Evolutionary conservation across 2,329 filamentous ascomycete species (phyloP).

Genomic region (Davidsoniella neocaledoniae): DNA sequence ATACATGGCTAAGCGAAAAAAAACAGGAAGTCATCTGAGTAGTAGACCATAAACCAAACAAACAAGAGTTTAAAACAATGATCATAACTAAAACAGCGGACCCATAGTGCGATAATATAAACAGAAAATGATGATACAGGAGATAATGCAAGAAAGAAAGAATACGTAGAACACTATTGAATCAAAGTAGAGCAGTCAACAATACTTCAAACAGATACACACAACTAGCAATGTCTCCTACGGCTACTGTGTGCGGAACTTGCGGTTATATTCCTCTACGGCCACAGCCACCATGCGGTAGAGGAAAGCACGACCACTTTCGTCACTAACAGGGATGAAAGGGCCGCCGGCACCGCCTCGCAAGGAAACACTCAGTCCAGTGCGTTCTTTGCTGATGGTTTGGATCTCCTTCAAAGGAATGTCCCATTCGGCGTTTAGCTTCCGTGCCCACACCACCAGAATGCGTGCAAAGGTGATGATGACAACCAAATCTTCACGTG

Average conservation of each 20-base stretch:
- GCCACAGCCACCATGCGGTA: constrained; percentile 50
- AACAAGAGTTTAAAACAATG: too few species aligned
- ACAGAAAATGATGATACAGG: neutral
- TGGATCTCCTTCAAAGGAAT: constrained; percentile 90
- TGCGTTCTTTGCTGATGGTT: constrained; percentile 92
- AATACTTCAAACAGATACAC: neutral
- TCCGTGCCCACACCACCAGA: constrained; percentile 75
- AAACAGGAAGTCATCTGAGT: too few species aligned
- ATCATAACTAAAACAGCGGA: too few species aligned
- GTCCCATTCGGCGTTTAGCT: constrained; percentile 85
- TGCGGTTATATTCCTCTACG: constrained; percentile 49
- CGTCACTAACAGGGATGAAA: constrained; percentile 86
- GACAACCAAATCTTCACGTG: constrained; percentile 71
- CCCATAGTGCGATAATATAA: neutral
- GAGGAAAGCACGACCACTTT: constrained; percentile 48
- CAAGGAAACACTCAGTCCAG: constrained; percentile 74
- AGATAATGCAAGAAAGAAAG: neutral
- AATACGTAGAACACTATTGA: neutral
- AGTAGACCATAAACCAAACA: too few species aligned
- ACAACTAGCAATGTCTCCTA: neutral
- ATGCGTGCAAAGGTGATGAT: constrained; percentile 82
- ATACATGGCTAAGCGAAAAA: too few species aligned
- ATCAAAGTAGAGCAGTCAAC: neutral
- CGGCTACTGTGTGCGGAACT: constrained; percentile 26
- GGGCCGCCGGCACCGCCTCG: constrained; percentile 86